These are phyloP conservation scores for Luffa acutangula DNA, from an alignment of 306 rosid genomes.

Conservation along the genomic window DNA sequence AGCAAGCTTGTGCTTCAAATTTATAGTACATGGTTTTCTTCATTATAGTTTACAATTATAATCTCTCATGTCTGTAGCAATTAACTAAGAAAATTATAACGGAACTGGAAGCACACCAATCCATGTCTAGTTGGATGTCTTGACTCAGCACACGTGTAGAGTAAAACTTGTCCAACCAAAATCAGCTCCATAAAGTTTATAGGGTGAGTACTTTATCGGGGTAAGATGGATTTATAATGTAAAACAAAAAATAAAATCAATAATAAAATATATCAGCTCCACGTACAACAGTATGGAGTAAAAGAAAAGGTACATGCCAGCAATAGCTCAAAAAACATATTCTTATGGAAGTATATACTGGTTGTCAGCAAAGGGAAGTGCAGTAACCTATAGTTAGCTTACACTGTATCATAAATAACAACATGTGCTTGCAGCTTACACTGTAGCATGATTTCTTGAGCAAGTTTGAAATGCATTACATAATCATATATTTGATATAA, in stretches of 20 bases:
- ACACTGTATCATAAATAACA: not conserved
- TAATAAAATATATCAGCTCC: not conserved
- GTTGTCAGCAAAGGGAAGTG: not conserved
- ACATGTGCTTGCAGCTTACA: not conserved
- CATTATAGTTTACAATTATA: not conserved
- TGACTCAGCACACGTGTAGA: not conserved
- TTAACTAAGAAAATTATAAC: not conserved
- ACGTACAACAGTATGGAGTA: not conserved
- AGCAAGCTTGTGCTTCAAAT: not conserved
- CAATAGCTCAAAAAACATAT: not conserved
- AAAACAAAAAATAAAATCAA: not conserved
- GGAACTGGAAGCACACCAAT: not conserved
- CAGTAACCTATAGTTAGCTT: not conserved
- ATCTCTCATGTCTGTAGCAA: not conserved
- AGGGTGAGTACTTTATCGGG: not conserved
- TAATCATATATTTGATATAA: not conserved
- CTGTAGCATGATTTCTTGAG: not conserved
- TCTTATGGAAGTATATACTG: not conserved
- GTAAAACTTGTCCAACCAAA: not conserved
- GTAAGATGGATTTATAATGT: not conserved
- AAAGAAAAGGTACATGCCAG: not conserved
- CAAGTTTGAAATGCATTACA: not conserved
- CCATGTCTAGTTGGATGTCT: not conserved
- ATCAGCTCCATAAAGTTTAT: not conserved
- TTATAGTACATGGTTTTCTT: not conserved